Evolutionary conservation across 768 basidiomycete genomes (phyloP).

Genomic region (Lactarius sanguifluus): DNA sequence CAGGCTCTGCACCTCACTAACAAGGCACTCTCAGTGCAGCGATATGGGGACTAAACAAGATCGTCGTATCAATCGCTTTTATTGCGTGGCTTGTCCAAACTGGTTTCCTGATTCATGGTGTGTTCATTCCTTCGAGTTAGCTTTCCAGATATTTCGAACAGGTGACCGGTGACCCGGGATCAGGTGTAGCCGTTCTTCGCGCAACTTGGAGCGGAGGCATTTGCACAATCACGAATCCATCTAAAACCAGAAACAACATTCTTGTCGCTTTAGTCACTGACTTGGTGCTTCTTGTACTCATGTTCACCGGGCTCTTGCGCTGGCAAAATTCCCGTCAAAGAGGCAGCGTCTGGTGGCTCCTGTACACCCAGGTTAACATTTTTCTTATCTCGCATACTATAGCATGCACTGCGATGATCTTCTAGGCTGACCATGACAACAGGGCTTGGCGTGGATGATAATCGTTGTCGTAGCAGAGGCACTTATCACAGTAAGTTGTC

Average conservation of each 20-base stretch:
- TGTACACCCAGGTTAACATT: slow-evolving; percentile 8
- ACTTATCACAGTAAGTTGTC: slow-evolving; percentile 2
- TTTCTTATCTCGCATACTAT: not conserved
- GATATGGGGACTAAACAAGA: slow-evolving; percentile 13
- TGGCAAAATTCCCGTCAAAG: not conserved
- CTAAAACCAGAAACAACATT: slow-evolving; percentile 1
- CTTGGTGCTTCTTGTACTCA: slow-evolving; percentile 1
- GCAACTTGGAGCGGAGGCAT: not conserved
- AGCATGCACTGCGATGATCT: not conserved
- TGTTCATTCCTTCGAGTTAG: not conserved
- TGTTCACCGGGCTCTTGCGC: slow-evolving; percentile 13
- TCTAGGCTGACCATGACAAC: not conserved
- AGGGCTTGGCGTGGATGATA: slow-evolving; percentile 11
- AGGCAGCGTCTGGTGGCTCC: slow-evolving; percentile 5
- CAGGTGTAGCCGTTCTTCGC: not conserved
- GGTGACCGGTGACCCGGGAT: not conserved
- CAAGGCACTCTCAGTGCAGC: not conserved
- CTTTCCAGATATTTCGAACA: not conserved
- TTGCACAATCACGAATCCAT: not conserved
- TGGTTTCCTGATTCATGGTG: not conserved
- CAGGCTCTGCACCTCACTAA: not conserved
- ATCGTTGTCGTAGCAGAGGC: slow-evolving; percentile 2
- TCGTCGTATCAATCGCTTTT: not conserved
- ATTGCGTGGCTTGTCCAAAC: not conserved
- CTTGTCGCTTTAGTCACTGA: slow-evolving; percentile 1